Conservation (phyloP, 768 basidiomycete species). For the Tephrocybe sp. region DNA sequence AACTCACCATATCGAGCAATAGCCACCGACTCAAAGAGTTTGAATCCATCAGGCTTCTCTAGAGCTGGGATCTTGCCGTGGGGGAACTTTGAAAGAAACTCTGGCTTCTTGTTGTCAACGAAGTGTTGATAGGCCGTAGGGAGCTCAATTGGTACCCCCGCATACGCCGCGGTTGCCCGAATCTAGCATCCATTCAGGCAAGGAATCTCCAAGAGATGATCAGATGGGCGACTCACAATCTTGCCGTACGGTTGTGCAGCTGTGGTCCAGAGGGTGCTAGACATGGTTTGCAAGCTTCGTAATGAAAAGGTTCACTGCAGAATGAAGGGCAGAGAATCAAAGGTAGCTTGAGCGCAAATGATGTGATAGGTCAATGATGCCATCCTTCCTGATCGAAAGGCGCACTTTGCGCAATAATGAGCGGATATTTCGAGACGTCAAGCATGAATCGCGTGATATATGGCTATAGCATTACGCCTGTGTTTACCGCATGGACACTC, state of each 20-base stretch:
- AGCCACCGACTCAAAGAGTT: conserved; percentile 72
- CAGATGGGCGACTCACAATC: conserved; percentile 51
- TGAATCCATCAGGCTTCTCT: conserved; percentile 75
- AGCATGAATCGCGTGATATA: too few relatives aligned
- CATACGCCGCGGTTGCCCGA: conserved; percentile 58
- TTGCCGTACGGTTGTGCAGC: conserved; percentile 42
- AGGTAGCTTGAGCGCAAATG: too few relatives aligned
- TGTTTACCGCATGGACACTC: too few relatives aligned
- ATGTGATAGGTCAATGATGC: too few relatives aligned
- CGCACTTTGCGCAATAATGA: too few relatives aligned
- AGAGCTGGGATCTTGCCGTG: conserved; percentile 84
- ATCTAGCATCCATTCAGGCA: conserved; percentile 29
- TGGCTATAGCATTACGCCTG: too few relatives aligned
- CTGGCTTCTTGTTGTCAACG: conserved; percentile 68
- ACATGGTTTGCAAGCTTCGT: too few relatives aligned
- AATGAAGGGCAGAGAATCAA: too few relatives aligned
- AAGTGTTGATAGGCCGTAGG: conserved; percentile 59
- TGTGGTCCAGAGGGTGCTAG: conserved; percentile 61
- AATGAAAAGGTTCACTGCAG: too few relatives aligned
- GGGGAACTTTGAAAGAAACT: conserved; percentile 73
- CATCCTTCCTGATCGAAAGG: too few relatives aligned
- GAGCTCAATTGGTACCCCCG: conserved; percentile 79
- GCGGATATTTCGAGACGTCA: too few relatives aligned
- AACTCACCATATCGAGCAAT: conserved; percentile 92
- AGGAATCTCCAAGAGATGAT: neutral